Conservation (phyloP, 208 protist species). For the Balamuthia mandrillaris region DNA sequence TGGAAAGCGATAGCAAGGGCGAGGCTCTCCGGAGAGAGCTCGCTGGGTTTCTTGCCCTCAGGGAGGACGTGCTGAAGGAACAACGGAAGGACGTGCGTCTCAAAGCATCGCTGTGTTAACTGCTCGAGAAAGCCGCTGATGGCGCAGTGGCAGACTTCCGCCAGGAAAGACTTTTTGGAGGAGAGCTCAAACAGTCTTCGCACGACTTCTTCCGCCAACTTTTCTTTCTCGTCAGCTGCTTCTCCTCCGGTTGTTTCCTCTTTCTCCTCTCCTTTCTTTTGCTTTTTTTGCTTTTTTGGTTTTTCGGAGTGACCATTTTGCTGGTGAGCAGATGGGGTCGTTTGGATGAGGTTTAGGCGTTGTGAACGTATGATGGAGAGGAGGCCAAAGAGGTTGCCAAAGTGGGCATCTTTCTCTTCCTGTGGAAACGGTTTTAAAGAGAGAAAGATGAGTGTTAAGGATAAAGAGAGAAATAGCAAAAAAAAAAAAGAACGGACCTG, state of each 20-base stretch:
- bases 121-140: conserved; percentile 13
- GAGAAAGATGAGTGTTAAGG: not conserved
- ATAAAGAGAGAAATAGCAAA: not conserved
- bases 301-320: not conserved
- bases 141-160: not conserved
- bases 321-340: not conserved
- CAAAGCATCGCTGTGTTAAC: conserved; percentile 17
- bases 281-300: not conserved
- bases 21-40: too few relatives aligned
- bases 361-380: conserved; percentile 35
- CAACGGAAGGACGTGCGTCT: conserved; percentile 24
- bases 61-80: too few relatives aligned
- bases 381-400: conserved; percentile 17
- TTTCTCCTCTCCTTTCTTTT: not conserved
- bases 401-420: conserved; percentile 29
- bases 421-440: not conserved
- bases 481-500: not conserved
- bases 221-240: not conserved
- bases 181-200: not conserved
- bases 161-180: conserved; percentile 29
- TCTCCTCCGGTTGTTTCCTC: too few relatives aligned
- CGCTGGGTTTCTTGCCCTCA: too few relatives aligned
- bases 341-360: conserved; percentile 21
- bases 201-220: not conserved
- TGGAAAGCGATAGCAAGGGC: too few relatives aligned